Conservation (phyloP, 2,329 filamentous ascomycete genomes). For the Microcyclospora pomicola region DNA sequence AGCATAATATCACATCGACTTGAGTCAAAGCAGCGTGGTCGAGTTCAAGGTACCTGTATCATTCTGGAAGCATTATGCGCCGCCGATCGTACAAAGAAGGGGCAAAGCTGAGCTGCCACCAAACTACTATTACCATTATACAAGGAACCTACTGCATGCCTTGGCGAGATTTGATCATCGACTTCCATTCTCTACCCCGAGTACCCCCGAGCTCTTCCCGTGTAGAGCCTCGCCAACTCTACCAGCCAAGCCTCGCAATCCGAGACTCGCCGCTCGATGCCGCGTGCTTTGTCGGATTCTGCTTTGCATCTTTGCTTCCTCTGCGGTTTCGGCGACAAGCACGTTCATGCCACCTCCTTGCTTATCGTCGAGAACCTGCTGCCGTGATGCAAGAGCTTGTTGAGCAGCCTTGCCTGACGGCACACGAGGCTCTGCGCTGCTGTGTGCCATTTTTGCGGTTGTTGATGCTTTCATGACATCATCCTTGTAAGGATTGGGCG, state of each 20-base stretch:
- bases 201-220: conserved; percentile 31
- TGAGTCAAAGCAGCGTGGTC: no score
- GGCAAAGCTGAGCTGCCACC: no score
- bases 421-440: conserved; percentile 12
- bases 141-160: no score
- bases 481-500: conserved; percentile 14
- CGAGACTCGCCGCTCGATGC: conserved; percentile 27
- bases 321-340: conserved; percentile 26
- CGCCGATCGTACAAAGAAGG: no score
- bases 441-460: conserved; percentile 10
- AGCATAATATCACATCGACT: no score
- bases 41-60: no score
- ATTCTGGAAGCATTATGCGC: no score
- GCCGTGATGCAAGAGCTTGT: conserved; percentile 27
- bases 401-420: conserved; percentile 25
- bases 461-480: conserved; percentile 11
- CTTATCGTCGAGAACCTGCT: conserved; percentile 28
- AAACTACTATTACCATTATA: no score
- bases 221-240: conserved; percentile 34
- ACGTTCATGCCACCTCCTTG: conserved; percentile 24
- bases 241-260: conserved; percentile 31
- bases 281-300: conserved; percentile 26
- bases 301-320: conserved; percentile 22
- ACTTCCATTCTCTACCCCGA: conserved; percentile 28
- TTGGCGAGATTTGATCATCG: neutral